Percentiles rank a stretch among this genome's conserved stretches.
These are phyloP conservation scores for Eremothecium sinecaudum DNA, from an alignment of 1,139 yeast species.

Conservation along the genomic window DNA sequence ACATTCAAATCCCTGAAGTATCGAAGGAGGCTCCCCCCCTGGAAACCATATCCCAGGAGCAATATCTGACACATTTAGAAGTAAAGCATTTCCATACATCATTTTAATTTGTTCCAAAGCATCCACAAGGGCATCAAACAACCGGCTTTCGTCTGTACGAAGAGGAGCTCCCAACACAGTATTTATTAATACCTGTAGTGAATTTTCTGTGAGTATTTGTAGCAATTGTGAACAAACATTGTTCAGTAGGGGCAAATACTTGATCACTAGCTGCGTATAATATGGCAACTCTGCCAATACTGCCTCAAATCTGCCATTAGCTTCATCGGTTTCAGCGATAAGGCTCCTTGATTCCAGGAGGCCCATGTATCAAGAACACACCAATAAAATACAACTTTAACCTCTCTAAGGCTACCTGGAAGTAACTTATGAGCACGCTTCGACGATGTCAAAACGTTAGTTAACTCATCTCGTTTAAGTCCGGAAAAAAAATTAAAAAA, in stretches of 20 bases:
- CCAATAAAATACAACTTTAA: no score
- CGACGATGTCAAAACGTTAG: no score
- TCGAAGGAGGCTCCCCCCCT: slow-evolving; percentile 48
- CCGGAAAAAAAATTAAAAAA: neutral
- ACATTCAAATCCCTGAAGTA: slow-evolving; percentile 52
- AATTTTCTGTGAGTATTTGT: slow-evolving; percentile 22
- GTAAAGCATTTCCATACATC: slow-evolving; percentile 60
- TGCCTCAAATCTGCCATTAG: slow-evolving; percentile 4
- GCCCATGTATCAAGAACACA: no score
- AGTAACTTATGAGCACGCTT: no score
- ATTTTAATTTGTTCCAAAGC: slow-evolving; percentile 65
- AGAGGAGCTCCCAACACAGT: slow-evolving; percentile 1
- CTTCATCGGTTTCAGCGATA: no score
- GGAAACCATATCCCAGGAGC: slow-evolving; percentile 62
- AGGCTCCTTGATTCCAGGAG: no score
- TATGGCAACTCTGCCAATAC: slow-evolving; percentile 16
- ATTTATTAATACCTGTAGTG: slow-evolving; percentile 9
- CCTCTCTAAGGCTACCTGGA: no score
- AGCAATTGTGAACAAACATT: slow-evolving; percentile 26
- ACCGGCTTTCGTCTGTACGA: slow-evolving; percentile 48
- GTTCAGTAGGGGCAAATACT: slow-evolving; percentile 23
- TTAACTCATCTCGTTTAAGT: neutral
- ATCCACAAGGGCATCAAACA: slow-evolving; percentile 62
- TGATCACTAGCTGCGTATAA: slow-evolving; percentile 19
- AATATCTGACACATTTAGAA: slow-evolving; percentile 39